Percentiles rank a stretch among this genome's conserved stretches.
These are phyloP conservation scores for Wickerhamia fluorescens DNA, from an alignment of 805 yeast species.

Conservation along the genomic window DNA sequence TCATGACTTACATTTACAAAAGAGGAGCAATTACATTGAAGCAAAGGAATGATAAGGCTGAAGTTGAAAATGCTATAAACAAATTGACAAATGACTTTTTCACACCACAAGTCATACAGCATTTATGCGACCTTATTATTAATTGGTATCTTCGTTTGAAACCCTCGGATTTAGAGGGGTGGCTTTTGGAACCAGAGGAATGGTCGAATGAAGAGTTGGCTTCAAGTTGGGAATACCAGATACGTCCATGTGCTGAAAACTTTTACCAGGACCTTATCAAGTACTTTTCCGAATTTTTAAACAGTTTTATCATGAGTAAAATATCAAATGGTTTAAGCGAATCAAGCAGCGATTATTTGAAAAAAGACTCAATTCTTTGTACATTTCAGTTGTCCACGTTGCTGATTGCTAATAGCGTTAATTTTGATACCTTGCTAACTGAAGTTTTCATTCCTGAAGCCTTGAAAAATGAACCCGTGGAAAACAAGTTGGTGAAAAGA, in stretches of 20 bases:
- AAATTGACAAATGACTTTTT: slow-evolving; percentile 50
- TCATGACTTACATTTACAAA: slow-evolving; percentile 55
- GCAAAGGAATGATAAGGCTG: slow-evolving; percentile 58
- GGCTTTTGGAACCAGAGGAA: slow-evolving; percentile 87
- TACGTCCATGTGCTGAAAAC: slow-evolving; percentile 82
- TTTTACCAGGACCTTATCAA: slow-evolving; percentile 69
- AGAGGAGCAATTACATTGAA: slow-evolving; percentile 63
- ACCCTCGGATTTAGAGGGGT: slow-evolving; percentile 70
- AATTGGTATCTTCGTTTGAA: slow-evolving; percentile 67
- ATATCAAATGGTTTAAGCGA: slow-evolving; percentile 39
- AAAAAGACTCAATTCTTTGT: slow-evolving; percentile 73
- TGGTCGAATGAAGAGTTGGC: slow-evolving; percentile 80
- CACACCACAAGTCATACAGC: slow-evolving; percentile 47
- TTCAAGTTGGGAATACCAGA: slow-evolving; percentile 74
- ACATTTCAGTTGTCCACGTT: slow-evolving; percentile 75
- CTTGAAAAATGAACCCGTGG: slow-evolving; percentile 34
- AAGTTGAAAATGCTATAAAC: slow-evolving; percentile 50
- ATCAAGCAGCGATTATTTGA: slow-evolving; percentile 44
- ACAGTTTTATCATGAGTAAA: slow-evolving; percentile 51
- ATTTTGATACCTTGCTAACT: slow-evolving; percentile 58
- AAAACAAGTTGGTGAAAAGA: slow-evolving; percentile 61
- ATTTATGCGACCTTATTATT: slow-evolving; percentile 60
- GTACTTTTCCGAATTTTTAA: slow-evolving; percentile 49
- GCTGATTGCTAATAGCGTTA: slow-evolving; percentile 56
- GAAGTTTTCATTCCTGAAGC: slow-evolving; percentile 66